Conservation (phyloP, 2,329 filamentous ascomycete genomes). For the Stenocarpella maydis region DNA sequence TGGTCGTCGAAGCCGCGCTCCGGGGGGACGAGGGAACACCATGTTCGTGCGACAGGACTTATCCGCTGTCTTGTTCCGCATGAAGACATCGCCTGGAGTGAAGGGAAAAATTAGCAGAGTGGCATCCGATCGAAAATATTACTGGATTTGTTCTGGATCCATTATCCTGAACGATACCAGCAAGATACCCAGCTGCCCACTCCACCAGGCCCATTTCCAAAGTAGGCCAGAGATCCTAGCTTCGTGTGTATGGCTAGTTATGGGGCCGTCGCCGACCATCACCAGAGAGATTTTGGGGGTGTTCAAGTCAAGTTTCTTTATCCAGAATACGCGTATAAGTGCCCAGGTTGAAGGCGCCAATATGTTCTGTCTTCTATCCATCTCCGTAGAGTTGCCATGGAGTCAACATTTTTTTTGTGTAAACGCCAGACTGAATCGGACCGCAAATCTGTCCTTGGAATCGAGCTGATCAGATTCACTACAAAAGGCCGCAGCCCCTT, state of each 20-base stretch:
- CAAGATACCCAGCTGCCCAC: not conserved
- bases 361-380: not conserved
- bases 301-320: not conserved
- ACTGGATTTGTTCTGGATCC: conserved; percentile 15
- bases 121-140: not conserved
- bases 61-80: not conserved
- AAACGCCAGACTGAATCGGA: not conserved
- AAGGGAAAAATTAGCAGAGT: not conserved
- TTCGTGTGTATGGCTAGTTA: not conserved
- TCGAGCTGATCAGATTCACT: not conserved
- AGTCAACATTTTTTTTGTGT: not conserved
- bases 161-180: conserved; percentile 1
- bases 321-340: too few relatives aligned
- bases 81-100: not conserved
- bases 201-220: conserved; percentile 5
- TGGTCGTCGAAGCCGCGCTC: conserved; percentile 41
- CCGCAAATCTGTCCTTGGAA: not conserved
- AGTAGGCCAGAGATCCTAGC: conserved; percentile 3
- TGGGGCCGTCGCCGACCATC: not conserved
- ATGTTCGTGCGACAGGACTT: not conserved
- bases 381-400: too few relatives aligned
- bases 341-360: not conserved
- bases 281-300: not conserved
- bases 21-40: conserved; percentile 7
- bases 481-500: too few relatives aligned